Percentiles rank a stretch among this genome's conserved stretches.
Evolutionary conservation across 129 eudicot species (phyloP).

Genomic region (Silybum marianum): DNA sequence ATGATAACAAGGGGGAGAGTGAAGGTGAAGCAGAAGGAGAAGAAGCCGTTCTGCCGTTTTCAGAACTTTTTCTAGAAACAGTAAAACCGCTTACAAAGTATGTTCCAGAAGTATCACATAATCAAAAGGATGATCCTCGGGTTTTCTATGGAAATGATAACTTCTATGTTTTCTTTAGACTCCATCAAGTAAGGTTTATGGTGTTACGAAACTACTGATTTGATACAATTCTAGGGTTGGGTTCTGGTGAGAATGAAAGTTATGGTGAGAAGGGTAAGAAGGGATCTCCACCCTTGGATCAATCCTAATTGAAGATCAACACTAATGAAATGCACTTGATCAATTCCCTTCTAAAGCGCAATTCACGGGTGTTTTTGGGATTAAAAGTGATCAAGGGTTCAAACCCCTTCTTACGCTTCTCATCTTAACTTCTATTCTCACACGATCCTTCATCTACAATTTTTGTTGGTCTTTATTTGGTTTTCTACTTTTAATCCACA

Average conservation of each 20-base stretch:
- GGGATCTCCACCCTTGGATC: no score
- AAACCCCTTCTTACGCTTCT: no score
- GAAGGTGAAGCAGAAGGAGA: conserved; percentile 83
- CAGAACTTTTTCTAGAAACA: conserved; percentile 54
- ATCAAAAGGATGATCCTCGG: conserved; percentile 36
- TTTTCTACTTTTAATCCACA: conserved; percentile 31
- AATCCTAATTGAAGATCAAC: no score
- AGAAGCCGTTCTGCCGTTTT: conserved; percentile 33
- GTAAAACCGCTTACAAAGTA: conserved; percentile 66
- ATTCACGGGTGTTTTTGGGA: no score
- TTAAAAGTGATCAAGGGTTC: no score
- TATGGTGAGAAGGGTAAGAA: no score
- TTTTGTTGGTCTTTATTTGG: not conserved
- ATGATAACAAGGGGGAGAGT: conserved; percentile 71
- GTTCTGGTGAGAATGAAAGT: no score
- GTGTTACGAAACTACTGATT: conserved; percentile 2
- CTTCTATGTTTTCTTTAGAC: conserved; percentile 84
- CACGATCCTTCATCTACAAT: not conserved
- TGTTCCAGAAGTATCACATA: conserved; percentile 37
- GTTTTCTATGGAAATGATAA: conserved; percentile 87
- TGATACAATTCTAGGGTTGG: not conserved
- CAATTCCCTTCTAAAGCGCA: no score
- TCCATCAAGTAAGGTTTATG: conserved; percentile 70
- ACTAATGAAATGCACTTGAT: no score
- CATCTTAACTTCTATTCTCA: no score